Conservation (phyloP, 2,329 filamentous ascomycete genomes). For the Pseudopyricularia cyperi region DNA sequence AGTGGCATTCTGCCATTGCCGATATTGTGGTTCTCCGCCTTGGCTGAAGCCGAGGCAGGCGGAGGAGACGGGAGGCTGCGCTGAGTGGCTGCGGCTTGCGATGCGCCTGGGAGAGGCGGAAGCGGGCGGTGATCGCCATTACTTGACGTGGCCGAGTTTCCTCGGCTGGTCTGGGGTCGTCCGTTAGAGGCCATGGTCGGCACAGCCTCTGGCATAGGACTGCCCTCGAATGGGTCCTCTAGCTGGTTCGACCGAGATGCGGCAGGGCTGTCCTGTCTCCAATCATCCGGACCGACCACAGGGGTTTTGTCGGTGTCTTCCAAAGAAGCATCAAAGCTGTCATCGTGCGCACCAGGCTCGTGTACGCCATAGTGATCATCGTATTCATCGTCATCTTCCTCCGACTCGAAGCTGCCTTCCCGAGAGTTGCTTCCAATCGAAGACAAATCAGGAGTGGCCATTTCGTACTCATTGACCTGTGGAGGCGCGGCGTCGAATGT, state of each 20-base stretch:
- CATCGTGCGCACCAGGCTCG: conserved; percentile 53
- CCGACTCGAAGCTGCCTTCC: conserved; percentile 84
- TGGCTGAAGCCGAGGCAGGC: conserved; percentile 47
- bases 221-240: conserved; percentile 60
- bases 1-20: conserved; percentile 66
- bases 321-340: conserved; percentile 90
- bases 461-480: conserved; percentile 94
- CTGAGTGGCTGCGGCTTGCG: conserved; percentile 34
- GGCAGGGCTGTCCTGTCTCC: conserved; percentile 59
- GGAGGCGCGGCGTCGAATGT: conserved; percentile 92
- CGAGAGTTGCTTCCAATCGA: conserved; percentile 81
- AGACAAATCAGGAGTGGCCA: conserved; percentile 93
- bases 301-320: conserved; percentile 96
- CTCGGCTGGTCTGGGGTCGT: conserved; percentile 46
- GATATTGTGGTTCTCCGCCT: conserved; percentile 67
- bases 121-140: conserved; percentile 74
- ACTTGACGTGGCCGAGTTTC: conserved; percentile 56
- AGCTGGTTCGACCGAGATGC: conserved; percentile 10
- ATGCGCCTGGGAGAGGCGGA: conserved; percentile 65
- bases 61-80: conserved; percentile 64
- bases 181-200: conserved; percentile 29
- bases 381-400: conserved; percentile 54
- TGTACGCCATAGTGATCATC: conserved; percentile 35
- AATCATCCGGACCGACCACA: conserved; percentile 93
- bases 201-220: conserved; percentile 47